Evolutionary conservation across 1,284 basidiomycete species (phyloP), one percentile per base, ranked within the genome.

Genomic region (Violaceomyces palustris): DNA sequence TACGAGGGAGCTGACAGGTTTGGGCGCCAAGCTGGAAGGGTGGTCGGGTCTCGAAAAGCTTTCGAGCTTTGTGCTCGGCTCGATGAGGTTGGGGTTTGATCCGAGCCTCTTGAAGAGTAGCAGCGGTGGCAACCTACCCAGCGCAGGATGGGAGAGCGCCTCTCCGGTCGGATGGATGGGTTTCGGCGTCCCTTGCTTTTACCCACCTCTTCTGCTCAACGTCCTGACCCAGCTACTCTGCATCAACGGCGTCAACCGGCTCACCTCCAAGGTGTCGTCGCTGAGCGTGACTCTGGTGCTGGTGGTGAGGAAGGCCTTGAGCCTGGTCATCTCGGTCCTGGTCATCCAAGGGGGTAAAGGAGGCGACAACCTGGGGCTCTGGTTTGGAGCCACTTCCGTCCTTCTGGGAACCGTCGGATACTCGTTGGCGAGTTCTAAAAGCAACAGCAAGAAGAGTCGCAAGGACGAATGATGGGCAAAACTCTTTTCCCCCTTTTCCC

Each of bases 231-330:
- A 93, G 69, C 79, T 91, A 2, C 52, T 93, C 12, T 96, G 91
- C 74, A 84, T 88, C n/a, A 79, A 87, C 2, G 92, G 91, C 28
- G 91, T 94, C 32, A 85, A 96, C 69, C 79, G 87, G 28, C 79
- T 96, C 45, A 91, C 89, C 1, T 58, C 76, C 21, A 69, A 74
- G 33, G 87, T 92, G 3, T 84, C 82, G 34, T 81, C 84, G 6
- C 79, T 93, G 9, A 87, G 83, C 0, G 90, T 94, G 24, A 91
- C 88, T 10, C 82, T 96, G 41, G 80, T 93, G 12, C 79, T 94
- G 38, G 89, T 88, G 29, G 82, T 96, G 17, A 81, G 91, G 39
- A 96, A 96, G 74, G 91, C 90, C 1, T 78, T 83, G 14, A 91
- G 87, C 43, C 77, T 94, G 14, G 76, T 86, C 12, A 80, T 94